Evolutionary conservation across 257 asterid genomes (phyloP).

Genomic region (Solanum chiquidenum): DNA sequence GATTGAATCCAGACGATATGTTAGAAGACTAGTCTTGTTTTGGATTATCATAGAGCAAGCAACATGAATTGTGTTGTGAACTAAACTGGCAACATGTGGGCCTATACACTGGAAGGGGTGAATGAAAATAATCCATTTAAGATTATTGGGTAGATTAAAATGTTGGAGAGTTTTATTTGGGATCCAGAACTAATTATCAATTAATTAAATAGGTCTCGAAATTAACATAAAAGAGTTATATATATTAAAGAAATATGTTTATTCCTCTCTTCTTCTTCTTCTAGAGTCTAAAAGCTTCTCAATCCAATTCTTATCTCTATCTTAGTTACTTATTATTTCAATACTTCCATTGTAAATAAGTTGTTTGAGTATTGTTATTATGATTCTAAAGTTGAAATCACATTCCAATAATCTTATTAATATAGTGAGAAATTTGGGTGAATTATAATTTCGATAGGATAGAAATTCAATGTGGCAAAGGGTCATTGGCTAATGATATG

Average conservation of each 20-base stretch:
- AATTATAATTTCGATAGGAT: background rate
- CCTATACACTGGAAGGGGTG: too few relatives aligned
- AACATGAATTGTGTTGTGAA: background rate
- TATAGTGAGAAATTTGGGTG: background rate
- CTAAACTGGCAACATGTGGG: too few relatives aligned
- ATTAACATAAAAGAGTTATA: too few relatives aligned
- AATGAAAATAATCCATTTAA: too few relatives aligned
- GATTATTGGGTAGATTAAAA: background rate
- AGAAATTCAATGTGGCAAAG: too few relatives aligned
- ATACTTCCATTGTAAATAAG: too few relatives aligned
- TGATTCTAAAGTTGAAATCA: background rate
- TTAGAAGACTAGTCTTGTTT: background rate
- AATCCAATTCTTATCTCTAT: background rate
- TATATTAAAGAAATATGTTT: too few relatives aligned
- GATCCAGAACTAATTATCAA: too few relatives aligned
- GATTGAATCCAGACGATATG: background rate
- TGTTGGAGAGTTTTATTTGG: background rate
- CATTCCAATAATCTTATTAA: background rate
- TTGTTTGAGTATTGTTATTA: background rate
- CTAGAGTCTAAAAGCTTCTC: background rate
- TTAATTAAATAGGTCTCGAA: background rate
- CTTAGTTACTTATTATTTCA: background rate
- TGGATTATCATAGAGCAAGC: background rate
- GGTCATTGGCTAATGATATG: background rate
- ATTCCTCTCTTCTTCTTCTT: too few relatives aligned